These are phyloP conservation scores for Ogataea paraovalis DNA, from an alignment of 805 yeast genomes.

Conservation along the genomic window DNA sequence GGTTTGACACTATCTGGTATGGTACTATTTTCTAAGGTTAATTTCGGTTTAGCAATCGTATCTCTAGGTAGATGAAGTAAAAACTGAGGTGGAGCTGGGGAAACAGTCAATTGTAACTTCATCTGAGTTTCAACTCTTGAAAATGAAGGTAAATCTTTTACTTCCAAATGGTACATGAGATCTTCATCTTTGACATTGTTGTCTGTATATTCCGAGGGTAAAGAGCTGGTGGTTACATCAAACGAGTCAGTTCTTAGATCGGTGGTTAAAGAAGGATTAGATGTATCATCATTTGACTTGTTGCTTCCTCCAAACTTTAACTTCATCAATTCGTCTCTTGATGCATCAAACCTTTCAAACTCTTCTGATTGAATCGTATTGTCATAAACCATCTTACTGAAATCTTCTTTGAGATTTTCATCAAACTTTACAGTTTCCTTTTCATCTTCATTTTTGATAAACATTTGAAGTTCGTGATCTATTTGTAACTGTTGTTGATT, in stretches of 20 bases:
- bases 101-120: constrained; percentile 61
- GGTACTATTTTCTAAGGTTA: constrained; percentile 53
- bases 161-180: constrained; percentile 42
- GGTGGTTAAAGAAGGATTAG: constrained; percentile 4
- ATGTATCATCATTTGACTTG: constrained; percentile 7
- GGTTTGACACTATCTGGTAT: constrained; percentile 46
- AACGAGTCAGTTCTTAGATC: constrained; percentile 15
- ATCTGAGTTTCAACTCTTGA: constrained; percentile 97
- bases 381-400: constrained; percentile 2
- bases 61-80: constrained; percentile 81
- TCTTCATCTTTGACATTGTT: constrained; percentile 11
- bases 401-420: constrained; percentile 4
- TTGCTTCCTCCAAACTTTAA: constrained; percentile 46
- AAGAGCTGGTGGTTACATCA: constrained; percentile 24
- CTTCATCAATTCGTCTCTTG: constrained; percentile 47
- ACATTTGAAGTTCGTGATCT: constrained; percentile 1
- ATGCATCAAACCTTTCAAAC: constrained; percentile 35
- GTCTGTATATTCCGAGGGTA: constrained; percentile 29
- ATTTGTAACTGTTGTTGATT: neutral
- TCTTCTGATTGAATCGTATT: constrained; percentile 19
- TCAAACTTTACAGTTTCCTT: constrained; percentile 9
- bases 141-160: constrained; percentile 67
- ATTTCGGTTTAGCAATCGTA: constrained; percentile 81
- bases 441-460: constrained; percentile 13
- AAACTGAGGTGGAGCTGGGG: constrained; percentile 74